These are phyloP conservation scores for Buxus sempervirens DNA, from an alignment of 164 flowering plant genomes.

Conservation along the genomic window DNA sequence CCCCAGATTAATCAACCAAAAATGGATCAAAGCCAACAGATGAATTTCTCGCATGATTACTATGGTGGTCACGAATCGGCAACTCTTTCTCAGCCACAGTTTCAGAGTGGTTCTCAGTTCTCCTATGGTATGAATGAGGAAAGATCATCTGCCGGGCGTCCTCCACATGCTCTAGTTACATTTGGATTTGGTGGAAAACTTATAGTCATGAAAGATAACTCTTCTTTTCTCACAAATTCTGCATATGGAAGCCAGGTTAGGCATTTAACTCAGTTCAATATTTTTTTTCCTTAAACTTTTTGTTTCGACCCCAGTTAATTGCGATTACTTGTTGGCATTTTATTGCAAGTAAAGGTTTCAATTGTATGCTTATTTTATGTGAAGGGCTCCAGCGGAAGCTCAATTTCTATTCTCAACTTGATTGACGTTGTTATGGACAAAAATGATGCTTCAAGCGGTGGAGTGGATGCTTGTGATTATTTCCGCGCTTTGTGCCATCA, in stretches of 20 bases:
- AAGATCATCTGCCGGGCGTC: slow-evolving; percentile 88
- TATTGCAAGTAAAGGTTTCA: neutral
- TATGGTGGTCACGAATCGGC: slow-evolving; percentile 38
- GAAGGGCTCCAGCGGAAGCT: slow-evolving; percentile 59
- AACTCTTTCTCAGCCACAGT: slow-evolving; percentile 33
- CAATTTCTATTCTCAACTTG: slow-evolving; percentile 68
- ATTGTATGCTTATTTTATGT: slow-evolving; percentile 15
- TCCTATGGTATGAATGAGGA: slow-evolving; percentile 39
- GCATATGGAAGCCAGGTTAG: slow-evolving; percentile 67
- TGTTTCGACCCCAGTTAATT: neutral
- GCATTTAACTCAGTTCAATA: slow-evolving; percentile 1
- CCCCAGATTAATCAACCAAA: slow-evolving; percentile 36
- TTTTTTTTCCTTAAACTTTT: neutral
- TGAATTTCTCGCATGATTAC: slow-evolving; percentile 33
- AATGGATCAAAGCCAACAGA: slow-evolving; percentile 38
- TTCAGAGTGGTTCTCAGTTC: slow-evolving; percentile 35
- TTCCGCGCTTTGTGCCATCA: slow-evolving; percentile 65
- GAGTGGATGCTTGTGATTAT: slow-evolving; percentile 39
- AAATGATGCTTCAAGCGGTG: slow-evolving; percentile 29
- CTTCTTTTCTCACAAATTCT: slow-evolving; percentile 27
- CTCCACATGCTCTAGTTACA: slow-evolving; percentile 87
- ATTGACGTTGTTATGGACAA: slow-evolving; percentile 55
- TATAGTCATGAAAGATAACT: slow-evolving; percentile 62
- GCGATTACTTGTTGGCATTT: neutral
- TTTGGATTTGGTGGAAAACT: slow-evolving; percentile 99